phyloP scores from a whole-genome alignment of 306 rosid species.

The Trifolium subterraneum region DNA sequence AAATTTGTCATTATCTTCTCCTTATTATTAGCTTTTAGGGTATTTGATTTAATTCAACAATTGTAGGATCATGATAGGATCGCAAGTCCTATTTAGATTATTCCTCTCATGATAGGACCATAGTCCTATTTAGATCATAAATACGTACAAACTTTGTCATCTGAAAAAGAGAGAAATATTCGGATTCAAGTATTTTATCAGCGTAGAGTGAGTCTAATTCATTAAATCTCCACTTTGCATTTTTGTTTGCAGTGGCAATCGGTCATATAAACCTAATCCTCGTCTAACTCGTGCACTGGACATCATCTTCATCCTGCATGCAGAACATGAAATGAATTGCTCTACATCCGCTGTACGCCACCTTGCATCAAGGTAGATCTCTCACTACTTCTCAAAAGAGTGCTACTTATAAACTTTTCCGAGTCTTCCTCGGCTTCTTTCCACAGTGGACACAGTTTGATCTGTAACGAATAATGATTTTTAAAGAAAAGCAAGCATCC shows the following conservation, averaged over 20 bases:
- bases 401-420: background rate
- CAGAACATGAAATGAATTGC: slow-evolving; percentile 97
- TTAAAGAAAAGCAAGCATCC: slow-evolving; percentile 12
- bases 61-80: background rate
- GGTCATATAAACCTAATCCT: slow-evolving; percentile 81
- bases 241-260: slow-evolving; percentile 68
- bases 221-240: slow-evolving; percentile 20
- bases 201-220: background rate
- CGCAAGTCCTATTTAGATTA: no score
- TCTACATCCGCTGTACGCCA: slow-evolving; percentile 90
- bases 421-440: background rate
- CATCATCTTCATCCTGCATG: slow-evolving; percentile 83
- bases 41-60: background rate
- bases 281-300: slow-evolving; percentile 82
- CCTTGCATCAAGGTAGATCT: slow-evolving; percentile 80
- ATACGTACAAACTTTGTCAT: background rate
- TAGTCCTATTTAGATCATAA: no score
- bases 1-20: background rate
- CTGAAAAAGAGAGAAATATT: background rate
- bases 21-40: background rate
- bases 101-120: no score
- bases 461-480: background rate
- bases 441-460: background rate
- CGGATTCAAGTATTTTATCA: slow-evolving; percentile 1
- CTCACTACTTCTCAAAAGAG: slow-evolving; percentile 3